Percentiles rank a stretch among this genome's conserved stretches.
Conservation (phyloP, 139 green algal species). For the Tetraselmis striata region DNA sequence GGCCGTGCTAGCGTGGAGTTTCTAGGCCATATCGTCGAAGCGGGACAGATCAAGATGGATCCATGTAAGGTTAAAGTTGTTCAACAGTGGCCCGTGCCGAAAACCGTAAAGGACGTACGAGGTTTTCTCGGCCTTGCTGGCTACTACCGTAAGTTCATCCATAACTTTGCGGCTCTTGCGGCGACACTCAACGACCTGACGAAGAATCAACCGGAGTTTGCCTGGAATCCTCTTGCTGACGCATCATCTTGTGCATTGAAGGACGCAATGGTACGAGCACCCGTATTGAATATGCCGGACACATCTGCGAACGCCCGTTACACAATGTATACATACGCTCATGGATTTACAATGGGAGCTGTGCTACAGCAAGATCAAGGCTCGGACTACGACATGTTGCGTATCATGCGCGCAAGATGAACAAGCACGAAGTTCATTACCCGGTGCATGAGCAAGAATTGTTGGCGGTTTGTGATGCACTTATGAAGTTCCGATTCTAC, state of each 20-base stretch:
- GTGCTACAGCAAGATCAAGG: slow-evolving; percentile 3
- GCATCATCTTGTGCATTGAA: neutral
- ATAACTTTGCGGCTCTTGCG: neutral
- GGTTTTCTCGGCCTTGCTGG: neutral
- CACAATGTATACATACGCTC: neutral
- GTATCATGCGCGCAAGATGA: neutral
- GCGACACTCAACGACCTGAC: neutral
- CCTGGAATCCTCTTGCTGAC: neutral
- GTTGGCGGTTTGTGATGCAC: neutral
- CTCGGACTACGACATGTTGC: neutral
- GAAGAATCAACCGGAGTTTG: neutral
- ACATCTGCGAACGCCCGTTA: neutral
- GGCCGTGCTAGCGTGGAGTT: neutral
- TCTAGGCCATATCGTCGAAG: neutral
- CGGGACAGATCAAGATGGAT: neutral
- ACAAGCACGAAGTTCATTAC: neutral
- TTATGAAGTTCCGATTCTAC: neutral
- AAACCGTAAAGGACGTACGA: neutral
- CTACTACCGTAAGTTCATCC: neutral
- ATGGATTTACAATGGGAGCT: neutral
- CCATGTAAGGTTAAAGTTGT: neutral
- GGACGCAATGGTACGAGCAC: neutral
- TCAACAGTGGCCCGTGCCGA: neutral
- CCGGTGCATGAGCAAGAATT: neutral
- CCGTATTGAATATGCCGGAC: neutral